phyloP scores from a whole-genome alignment of 129 eudicot species.

The Centaurea solstitialis region DNA sequence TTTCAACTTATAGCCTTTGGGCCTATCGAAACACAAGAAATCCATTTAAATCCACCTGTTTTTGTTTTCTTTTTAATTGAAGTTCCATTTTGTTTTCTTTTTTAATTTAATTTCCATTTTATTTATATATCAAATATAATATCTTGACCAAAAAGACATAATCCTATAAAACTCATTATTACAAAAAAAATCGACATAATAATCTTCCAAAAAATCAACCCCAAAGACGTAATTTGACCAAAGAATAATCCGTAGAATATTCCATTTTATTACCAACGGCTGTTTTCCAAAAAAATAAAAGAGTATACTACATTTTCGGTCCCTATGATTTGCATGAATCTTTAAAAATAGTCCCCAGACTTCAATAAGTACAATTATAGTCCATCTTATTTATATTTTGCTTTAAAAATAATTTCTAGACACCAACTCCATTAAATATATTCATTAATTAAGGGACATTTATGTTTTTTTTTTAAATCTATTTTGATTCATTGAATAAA shows the following conservation, averaged over 20 bases:
- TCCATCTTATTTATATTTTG: no score
- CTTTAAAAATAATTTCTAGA: no score
- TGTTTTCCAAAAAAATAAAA: background rate
- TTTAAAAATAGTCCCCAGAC: no score
- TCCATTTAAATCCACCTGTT: background rate
- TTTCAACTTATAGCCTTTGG: background rate
- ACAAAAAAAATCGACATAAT: background rate
- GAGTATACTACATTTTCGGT: no score
- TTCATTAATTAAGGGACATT: no score
- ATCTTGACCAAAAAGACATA: background rate
- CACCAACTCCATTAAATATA: no score
- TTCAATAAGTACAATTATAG: no score
- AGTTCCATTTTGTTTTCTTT: background rate
- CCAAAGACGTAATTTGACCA: background rate
- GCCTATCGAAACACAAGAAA: background rate
- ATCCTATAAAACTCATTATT: background rate
- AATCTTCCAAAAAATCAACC: background rate
- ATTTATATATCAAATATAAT: background rate
- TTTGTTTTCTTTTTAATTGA: background rate
- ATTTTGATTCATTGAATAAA: no score
- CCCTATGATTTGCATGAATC: no score
- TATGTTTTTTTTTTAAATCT: no score
- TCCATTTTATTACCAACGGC: background rate
- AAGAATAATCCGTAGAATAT: background rate
- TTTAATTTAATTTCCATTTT: background rate